A percentile compares a stretch with the other conserved stretches of the same genome.
Conservation (phyloP, 1,284 basidiomycete species). For the Moniliophthora roreri region DNA sequence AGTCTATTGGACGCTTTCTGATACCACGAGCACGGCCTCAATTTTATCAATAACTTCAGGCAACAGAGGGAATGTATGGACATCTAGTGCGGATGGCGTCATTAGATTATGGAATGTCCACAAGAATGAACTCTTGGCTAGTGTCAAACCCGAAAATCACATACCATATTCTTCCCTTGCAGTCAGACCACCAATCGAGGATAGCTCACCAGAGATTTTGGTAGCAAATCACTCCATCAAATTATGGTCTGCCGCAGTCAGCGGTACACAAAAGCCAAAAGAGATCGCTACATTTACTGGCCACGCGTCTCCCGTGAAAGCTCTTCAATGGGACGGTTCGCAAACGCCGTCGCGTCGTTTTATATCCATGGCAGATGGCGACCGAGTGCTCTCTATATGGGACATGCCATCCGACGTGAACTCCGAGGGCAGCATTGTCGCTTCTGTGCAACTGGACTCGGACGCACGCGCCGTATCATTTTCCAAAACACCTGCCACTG, state of each 20-base stretch:
- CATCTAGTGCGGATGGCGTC: slow-evolving; percentile 55
- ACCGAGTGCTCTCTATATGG: slow-evolving; percentile 77
- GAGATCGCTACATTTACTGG: slow-evolving; percentile 59
- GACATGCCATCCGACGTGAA: slow-evolving; percentile 41
- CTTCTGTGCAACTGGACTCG: slow-evolving; percentile 68
- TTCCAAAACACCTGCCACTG: slow-evolving; percentile 28
- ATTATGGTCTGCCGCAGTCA: slow-evolving; percentile 41
- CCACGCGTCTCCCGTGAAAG: slow-evolving; percentile 59
- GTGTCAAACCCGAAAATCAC: slow-evolving; percentile 54
- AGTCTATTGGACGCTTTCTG: slow-evolving; percentile 52
- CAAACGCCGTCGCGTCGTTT: slow-evolving; percentile 46
- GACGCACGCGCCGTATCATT: slow-evolving; percentile 58
- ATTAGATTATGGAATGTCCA: slow-evolving; percentile 59
- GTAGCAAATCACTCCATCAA: slow-evolving; percentile 61
- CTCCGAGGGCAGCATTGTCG: slow-evolving; percentile 55
- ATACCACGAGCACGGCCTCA: slow-evolving; percentile 50
- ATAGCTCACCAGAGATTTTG: slow-evolving; percentile 44
- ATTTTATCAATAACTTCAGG: slow-evolving; percentile 47
- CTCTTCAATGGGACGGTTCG: slow-evolving; percentile 51
- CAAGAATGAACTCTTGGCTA: slow-evolving; percentile 45
- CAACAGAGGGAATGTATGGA: slow-evolving; percentile 43
- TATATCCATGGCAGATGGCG: slow-evolving; percentile 71
- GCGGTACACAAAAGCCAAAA: slow-evolving; percentile 39
- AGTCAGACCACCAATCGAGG: slow-evolving; percentile 36
- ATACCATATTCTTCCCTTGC: slow-evolving; percentile 57